Evolutionary conservation across 2,329 filamentous ascomycete genomes (phyloP).

Genomic region (Sarocladium oryzae): DNA sequence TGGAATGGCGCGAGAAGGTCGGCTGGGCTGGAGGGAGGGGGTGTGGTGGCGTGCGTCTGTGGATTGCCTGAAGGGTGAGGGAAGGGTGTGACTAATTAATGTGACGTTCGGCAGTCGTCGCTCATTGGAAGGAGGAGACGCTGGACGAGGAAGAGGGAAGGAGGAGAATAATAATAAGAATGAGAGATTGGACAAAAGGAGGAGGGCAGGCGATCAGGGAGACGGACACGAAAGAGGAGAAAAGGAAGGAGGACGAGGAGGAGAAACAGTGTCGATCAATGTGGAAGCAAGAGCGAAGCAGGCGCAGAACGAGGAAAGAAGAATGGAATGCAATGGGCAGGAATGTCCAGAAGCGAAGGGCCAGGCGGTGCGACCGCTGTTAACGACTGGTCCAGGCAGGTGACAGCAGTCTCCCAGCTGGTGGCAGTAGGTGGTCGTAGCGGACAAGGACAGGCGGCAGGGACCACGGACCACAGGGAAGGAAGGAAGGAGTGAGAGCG

Average conservation of each 20-base stretch:
- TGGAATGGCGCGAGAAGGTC: constrained; percentile 10
- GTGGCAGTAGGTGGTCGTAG: not conserved
- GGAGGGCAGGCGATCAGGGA: not conserved
- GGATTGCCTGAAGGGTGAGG: not conserved
- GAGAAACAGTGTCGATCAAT: not conserved
- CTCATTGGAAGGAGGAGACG: not conserved
- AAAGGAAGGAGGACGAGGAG: not conserved
- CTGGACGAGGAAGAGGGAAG: not conserved
- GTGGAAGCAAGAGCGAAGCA: not conserved
- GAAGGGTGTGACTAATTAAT: not conserved
- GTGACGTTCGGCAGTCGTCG: not conserved
- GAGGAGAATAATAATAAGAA: not conserved
- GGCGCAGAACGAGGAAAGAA: constrained; percentile 4
- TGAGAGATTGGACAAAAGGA: not conserved
- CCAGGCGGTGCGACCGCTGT: not conserved
- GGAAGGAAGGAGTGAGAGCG: not conserved
- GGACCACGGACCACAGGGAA: not conserved
- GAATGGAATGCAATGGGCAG: not conserved
- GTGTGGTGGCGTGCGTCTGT: constrained; percentile 6
- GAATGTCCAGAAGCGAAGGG: not conserved
- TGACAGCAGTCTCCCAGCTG: not conserved
- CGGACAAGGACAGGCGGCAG: not conserved
- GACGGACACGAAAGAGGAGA: not conserved
- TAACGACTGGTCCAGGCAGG: not conserved
- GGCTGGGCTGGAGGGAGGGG: constrained; percentile 6